These are phyloP conservation scores for Ogataea henricii DNA, from an alignment of 805 yeast species.

Conservation along the genomic window DNA sequence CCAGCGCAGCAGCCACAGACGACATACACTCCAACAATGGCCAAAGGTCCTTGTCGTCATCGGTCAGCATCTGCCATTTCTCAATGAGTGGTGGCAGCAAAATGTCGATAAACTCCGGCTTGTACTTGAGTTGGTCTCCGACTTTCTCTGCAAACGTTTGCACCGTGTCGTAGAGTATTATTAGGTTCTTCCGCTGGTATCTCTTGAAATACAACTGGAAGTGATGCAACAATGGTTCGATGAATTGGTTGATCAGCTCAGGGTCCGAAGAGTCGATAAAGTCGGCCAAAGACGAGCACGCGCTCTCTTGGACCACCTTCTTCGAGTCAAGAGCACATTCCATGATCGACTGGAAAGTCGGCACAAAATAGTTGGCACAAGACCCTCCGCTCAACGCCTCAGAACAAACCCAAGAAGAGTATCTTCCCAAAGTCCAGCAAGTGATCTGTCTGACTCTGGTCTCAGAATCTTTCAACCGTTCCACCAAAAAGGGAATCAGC, in stretches of 20 bases:
- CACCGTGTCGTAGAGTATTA: slow-evolving; percentile 84
- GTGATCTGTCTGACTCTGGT: slow-evolving; percentile 89
- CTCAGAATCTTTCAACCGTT: slow-evolving; percentile 70
- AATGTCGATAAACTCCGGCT: slow-evolving; percentile 57
- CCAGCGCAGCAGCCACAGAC: slow-evolving; percentile 83
- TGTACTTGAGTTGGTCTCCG: slow-evolving; percentile 54
- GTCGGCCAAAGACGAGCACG: slow-evolving; percentile 82
- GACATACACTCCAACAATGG: slow-evolving; percentile 93
- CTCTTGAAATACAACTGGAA: slow-evolving; percentile 71
- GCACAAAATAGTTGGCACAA: slow-evolving; percentile 67
- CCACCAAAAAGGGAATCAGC: slow-evolving; percentile 81
- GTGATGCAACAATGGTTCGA: slow-evolving; percentile 66
- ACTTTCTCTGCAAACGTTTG: slow-evolving; percentile 84
- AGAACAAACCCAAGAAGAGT: slow-evolving; percentile 75
- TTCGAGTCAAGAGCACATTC: slow-evolving; percentile 76
- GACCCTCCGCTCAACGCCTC: slow-evolving; percentile 65
- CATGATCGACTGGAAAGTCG: slow-evolving; percentile 77
- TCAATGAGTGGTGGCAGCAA: slow-evolving; percentile 79
- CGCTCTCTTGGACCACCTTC: slow-evolving; percentile 94
- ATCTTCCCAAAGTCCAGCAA: slow-evolving; percentile 94
- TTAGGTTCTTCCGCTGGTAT: slow-evolving; percentile 81
- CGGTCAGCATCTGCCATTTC: slow-evolving; percentile 76
- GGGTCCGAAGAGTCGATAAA: slow-evolving; percentile 78
- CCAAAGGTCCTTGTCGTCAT: slow-evolving; percentile 85
- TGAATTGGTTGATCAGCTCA: slow-evolving; percentile 58